These are phyloP conservation scores for Fusarium veterinarium DNA, from an alignment of 2,329 filamentous ascomycete species.

Conservation along the genomic window DNA sequence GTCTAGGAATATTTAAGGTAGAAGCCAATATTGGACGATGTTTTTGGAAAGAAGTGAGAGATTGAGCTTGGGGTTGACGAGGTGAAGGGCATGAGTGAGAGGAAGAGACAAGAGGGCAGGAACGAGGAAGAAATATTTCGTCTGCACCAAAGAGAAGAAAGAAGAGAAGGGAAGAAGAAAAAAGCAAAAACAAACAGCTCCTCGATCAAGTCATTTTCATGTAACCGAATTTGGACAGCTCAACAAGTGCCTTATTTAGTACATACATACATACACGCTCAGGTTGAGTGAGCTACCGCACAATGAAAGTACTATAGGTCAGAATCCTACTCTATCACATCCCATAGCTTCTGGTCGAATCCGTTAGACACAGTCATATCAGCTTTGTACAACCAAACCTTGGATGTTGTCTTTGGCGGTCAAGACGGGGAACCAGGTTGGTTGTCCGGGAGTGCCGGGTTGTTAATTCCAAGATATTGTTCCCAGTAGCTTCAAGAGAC, in stretches of 20 bases:
- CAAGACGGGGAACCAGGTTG: constrained; percentile 32
- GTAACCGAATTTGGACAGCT: constrained; percentile 37
- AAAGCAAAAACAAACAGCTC: constrained; percentile 24
- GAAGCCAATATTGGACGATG: constrained; percentile 8
- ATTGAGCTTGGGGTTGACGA: constrained; percentile 25
- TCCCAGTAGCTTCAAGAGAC: constrained; percentile 7
- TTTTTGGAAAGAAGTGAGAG: constrained; percentile 15
- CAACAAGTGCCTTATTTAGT: constrained; percentile 26
- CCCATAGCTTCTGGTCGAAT: neutral
- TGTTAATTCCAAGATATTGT: constrained; percentile 22
- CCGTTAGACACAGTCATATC: neutral
- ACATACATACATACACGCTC: neutral
- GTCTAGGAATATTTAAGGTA: constrained; percentile 15
- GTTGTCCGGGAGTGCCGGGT: constrained; percentile 18
- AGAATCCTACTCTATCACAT: neutral
- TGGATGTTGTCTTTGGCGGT: constrained; percentile 31
- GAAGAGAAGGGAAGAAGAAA: neutral
- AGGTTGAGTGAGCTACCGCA: constrained; percentile 2
- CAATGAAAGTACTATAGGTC: neutral
- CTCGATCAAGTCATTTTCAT: constrained; percentile 34
- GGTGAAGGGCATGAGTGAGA: constrained; percentile 19
- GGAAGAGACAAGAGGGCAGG: constrained; percentile 13
- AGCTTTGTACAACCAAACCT: neutral
- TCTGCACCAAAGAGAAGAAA: neutral
- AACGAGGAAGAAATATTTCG: constrained; percentile 4